phyloP scores from a whole-genome alignment of 1,284 basidiomycete genomes.

The Termitomyces sp. region DNA sequence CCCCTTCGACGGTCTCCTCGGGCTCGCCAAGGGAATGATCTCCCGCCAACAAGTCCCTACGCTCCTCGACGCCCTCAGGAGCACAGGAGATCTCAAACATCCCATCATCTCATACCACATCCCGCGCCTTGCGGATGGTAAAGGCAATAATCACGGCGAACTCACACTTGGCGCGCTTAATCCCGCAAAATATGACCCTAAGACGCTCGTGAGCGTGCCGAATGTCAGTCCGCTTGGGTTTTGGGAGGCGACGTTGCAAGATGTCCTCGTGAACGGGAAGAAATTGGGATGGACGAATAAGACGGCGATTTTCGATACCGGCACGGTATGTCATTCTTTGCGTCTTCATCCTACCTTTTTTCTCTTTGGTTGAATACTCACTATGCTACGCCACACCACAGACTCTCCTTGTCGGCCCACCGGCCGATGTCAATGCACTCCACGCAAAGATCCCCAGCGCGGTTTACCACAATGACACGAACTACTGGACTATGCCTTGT shows the following conservation, averaged over 20 bases:
- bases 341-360: neutral
- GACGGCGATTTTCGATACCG: slow-evolving; percentile 69
- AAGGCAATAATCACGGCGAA: slow-evolving; percentile 57
- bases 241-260: slow-evolving; percentile 62
- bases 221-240: slow-evolving; percentile 59
- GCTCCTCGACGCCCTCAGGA: slow-evolving; percentile 62
- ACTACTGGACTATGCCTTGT: slow-evolving; percentile 68
- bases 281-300: slow-evolving; percentile 44
- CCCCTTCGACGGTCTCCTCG: slow-evolving; percentile 74
- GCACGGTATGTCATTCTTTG: slow-evolving; percentile 39
- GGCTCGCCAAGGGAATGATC: slow-evolving; percentile 62
- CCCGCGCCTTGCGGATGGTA: slow-evolving; percentile 59
- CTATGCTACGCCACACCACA: slow-evolving; percentile 2
- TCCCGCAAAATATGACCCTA: slow-evolving; percentile 46
- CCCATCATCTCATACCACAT: slow-evolving; percentile 76
- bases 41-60: slow-evolving; percentile 61
- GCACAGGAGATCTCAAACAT: slow-evolving; percentile 48
- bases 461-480: slow-evolving; percentile 33
- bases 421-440: slow-evolving; percentile 49
- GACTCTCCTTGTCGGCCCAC: slow-evolving; percentile 53
- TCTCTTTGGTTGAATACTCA: neutral
- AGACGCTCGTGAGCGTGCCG: slow-evolving; percentile 46
- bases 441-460: slow-evolving; percentile 57
- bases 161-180: slow-evolving; percentile 77
- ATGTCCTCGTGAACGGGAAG: slow-evolving; percentile 47